phyloP scores from a whole-genome alignment of 306 rosid species.

The Malus sieversii region DNA sequence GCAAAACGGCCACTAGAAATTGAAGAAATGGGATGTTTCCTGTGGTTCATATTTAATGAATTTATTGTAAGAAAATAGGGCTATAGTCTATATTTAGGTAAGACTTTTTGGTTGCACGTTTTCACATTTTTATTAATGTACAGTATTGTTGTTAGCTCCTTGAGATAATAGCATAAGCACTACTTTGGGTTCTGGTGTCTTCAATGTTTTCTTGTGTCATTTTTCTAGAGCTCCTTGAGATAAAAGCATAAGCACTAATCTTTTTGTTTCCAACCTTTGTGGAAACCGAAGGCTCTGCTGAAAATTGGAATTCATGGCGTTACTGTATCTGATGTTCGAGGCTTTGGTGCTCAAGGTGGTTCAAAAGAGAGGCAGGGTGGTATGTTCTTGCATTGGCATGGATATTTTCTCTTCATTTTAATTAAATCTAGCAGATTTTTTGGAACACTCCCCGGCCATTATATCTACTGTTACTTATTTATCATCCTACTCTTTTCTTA shows the following conservation, averaged over 20 bases:
- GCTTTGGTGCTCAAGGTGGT: slow-evolving; percentile 98
- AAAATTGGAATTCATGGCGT: slow-evolving; percentile 86
- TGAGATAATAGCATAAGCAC: no score
- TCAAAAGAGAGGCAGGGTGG: slow-evolving; percentile 94
- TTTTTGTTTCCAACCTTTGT: neutral
- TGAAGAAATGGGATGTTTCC: neutral
- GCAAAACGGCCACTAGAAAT: neutral
- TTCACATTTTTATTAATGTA: neutral
- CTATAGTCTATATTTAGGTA: neutral
- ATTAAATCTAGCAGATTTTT: neutral
- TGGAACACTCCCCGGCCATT: neutral
- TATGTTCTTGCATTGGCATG: slow-evolving; percentile 20
- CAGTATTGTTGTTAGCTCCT: neutral
- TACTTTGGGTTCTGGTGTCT: no score
- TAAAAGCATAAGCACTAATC: slow-evolving; percentile 1
- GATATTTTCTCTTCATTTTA: neutral
- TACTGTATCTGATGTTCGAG: slow-evolving; percentile 77
- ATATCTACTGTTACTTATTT: neutral
- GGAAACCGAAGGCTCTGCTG: slow-evolving; percentile 59
- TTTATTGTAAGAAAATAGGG: neutral
- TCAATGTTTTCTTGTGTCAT: neutral
- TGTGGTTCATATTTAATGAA: neutral
- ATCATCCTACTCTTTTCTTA: neutral
- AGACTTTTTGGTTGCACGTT: neutral
- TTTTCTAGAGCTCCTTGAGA: neutral